A percentile compares a stretch with the other conserved stretches of the same genome.
Conservation (phyloP, 768 basidiomycete genomes). For the Mycena latifolia region DNA sequence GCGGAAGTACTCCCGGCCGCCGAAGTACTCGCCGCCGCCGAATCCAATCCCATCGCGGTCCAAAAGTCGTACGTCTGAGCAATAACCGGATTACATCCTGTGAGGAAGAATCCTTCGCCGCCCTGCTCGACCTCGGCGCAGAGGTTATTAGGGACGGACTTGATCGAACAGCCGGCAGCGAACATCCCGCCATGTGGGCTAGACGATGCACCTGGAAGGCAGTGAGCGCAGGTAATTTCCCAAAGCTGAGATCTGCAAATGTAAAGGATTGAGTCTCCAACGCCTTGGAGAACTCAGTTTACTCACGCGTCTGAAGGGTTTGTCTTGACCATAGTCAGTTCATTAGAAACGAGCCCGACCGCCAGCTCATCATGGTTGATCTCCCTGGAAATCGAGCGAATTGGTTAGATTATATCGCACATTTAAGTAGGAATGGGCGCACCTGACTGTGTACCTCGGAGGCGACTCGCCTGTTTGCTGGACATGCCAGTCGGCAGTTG, state of each 20-base stretch:
- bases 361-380: too few relatives aligned
- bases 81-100: not conserved
- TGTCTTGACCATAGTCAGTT: slow-evolving; percentile 24
- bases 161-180: slow-evolving; percentile 29
- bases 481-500: slow-evolving; percentile 33
- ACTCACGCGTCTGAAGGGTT: slow-evolving; percentile 14
- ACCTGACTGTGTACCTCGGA: slow-evolving; percentile 32
- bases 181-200: slow-evolving; percentile 24
- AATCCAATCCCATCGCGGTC: too few relatives aligned
- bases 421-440: not conserved
- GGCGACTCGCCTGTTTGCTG: slow-evolving; percentile 31
- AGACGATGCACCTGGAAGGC: slow-evolving; percentile 22
- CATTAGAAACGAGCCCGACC: too few relatives aligned
- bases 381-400: not conserved
- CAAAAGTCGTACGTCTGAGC: too few relatives aligned
- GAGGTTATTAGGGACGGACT: slow-evolving; percentile 22
- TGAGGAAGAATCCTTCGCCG: not conserved
- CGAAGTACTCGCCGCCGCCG: too few relatives aligned
- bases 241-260: slow-evolving; percentile 17
- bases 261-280: not conserved
- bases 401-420: not conserved
- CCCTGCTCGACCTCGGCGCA: slow-evolving; percentile 25
- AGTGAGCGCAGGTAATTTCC: slow-evolving; percentile 30
- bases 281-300: not conserved
- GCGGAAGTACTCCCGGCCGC: too few relatives aligned